Evolutionary conservation across 306 rosid genomes (phyloP).

Genomic region (barrel medic (Medicago truncatula)): MtrunA17r5.0-ANR NC_053046.1:142501-143000

Average conservation of each 20-base stretch:
- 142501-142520: too few relatives aligned
- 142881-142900: background rate
- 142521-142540: too few relatives aligned
- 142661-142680: background rate
- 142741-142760: background rate
- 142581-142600: background rate
- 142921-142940: slow-evolving; percentile 77
- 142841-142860: slow-evolving; percentile 2
- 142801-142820: background rate
- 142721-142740: background rate
- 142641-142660: too few relatives aligned
- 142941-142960: slow-evolving; percentile 45
- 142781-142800: background rate
- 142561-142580: background rate
- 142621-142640: too few relatives aligned
- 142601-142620: background rate
- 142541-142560: too few relatives aligned
- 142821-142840: background rate
- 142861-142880: background rate
- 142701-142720: background rate
- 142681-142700: background rate
- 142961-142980: background rate
- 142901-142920: slow-evolving; percentile 44
- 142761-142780: too few relatives aligned
- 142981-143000: background rate